Base-by-base conservation (phyloP, 106 monocot genomes). In the Apostasia shenzhenica region DNA sequence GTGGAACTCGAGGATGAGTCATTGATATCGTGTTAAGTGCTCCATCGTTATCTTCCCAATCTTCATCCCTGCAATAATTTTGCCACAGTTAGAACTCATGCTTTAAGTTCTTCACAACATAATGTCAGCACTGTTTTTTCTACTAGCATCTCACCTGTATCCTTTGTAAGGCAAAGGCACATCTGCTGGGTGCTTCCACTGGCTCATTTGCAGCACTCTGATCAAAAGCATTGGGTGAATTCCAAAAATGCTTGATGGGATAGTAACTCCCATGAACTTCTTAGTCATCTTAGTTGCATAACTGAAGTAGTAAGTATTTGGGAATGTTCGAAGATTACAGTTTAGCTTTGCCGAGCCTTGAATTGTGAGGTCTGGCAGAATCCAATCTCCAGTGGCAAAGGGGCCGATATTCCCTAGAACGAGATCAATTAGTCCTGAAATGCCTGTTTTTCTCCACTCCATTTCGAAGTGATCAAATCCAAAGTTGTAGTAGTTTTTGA, bases 281-380 rank as follows among this genome's bases (percentile, higher is more conserved):
- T 70, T 86, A 4, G 97, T 97, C 66, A 81, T 84, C 69, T 86
- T 97, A 38, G 92, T 85, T 26, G 97, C 97, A 59, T 97, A 97
- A 79, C 97, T 92, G 67, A 92, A 97, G 70, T 97, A 97, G 78
- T 74, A 92, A 3, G 97, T 97, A 55, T 87, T 87, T 37, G 97
- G 89, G 67, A 97, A 97, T 41, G 92, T 97, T 2, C 37, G 63
- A 0, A 97, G 77, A 38, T 12, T 71, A 3, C 81, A 68, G 51
- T 97, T 92, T 14, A 85, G 59, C 41, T 70, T 74, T 8, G 85
- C 48, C 4, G 97, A 71, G 12, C 97, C 97, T 73, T 97, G 92
- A 9, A 97, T 78, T n/a, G 97, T 92, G 57, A 97, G 82, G 52
- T 97, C 97, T 12, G 97, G 97, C 6, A 97, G 70, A 50, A 97